Evolutionary conservation across 176 grass and related monocot genomes (phyloP).

Genomic region (Ananas comosus): DNA sequence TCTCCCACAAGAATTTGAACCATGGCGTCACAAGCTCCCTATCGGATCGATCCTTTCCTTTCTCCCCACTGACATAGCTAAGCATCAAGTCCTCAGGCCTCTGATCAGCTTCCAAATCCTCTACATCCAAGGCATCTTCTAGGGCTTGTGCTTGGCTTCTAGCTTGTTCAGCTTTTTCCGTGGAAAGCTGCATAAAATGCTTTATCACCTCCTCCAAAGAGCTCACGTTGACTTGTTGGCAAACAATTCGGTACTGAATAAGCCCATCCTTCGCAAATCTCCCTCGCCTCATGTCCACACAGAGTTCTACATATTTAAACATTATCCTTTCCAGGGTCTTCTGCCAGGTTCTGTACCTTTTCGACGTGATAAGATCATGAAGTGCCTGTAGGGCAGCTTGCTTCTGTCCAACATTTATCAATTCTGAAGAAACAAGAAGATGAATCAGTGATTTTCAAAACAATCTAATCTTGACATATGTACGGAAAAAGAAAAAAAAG

Average conservation of each 20-base stretch:
- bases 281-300: slow-evolving; percentile 80
- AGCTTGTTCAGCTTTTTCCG: slow-evolving; percentile 78
- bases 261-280: slow-evolving; percentile 96
- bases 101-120: slow-evolving; percentile 91
- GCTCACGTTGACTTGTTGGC: slow-evolving; percentile 92
- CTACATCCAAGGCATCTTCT: slow-evolving; percentile 94
- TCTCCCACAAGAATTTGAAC: slow-evolving; percentile 99
- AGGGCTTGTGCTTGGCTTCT: slow-evolving; percentile 59
- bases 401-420: slow-evolving; percentile 97
- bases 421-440: slow-evolving; percentile 38
- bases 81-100: slow-evolving; percentile 95
- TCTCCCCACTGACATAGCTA: slow-evolving; percentile 90
- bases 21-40: slow-evolving; percentile 89
- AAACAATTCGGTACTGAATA: slow-evolving; percentile 93
- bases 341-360: slow-evolving; percentile 86
- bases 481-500: too few relatives aligned
- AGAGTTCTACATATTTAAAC: slow-evolving; percentile 96
- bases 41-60: slow-evolving; percentile 87
- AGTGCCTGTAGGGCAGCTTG: slow-evolving; percentile 89
- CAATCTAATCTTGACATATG: too few relatives aligned
- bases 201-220: slow-evolving; percentile 97
- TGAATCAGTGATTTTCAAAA: too few relatives aligned
- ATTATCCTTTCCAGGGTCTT: slow-evolving; percentile 93
- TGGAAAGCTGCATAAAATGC: slow-evolving; percentile 88
- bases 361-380: slow-evolving; percentile 96